Conservation (phyloP, 306 rosid species). For the Oxytropis ochrocephala region DNA sequence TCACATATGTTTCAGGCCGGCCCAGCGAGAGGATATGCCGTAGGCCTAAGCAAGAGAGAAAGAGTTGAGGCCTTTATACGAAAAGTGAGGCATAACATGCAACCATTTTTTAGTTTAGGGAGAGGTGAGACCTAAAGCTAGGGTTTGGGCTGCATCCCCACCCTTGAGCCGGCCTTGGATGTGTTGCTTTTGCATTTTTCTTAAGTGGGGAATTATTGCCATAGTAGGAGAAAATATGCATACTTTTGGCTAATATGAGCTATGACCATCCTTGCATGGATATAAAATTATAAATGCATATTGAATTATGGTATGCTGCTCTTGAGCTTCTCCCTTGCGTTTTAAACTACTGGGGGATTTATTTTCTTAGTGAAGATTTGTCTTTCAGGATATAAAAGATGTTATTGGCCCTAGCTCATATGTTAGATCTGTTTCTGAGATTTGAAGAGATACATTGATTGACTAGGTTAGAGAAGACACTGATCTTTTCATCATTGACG, state of each 20-base stretch:
- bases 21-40: no score
- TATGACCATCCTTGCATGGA: background rate
- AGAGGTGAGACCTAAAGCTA: no score
- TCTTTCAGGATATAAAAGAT: background rate
- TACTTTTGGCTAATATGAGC: background rate
- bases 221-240: background rate
- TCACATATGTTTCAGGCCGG: background rate
- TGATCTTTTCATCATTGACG: conserved; percentile 75
- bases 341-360: background rate
- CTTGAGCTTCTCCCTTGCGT: background rate
- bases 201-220: background rate
- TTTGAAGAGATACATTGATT: background rate
- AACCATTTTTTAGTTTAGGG: no score
- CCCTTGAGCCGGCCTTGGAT: background rate
- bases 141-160: no score
- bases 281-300: background rate
- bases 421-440: background rate
- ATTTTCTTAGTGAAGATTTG: background rate
- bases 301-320: background rate
- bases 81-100: no score
- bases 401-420: background rate
- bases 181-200: background rate
- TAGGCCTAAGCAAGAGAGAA: no score
- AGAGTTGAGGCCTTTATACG: no score
- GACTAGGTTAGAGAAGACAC: conserved; percentile 62